Evolutionary conservation across 768 basidiomycete species (phyloP).

Genomic region (Tulasnella sp.): DNA sequence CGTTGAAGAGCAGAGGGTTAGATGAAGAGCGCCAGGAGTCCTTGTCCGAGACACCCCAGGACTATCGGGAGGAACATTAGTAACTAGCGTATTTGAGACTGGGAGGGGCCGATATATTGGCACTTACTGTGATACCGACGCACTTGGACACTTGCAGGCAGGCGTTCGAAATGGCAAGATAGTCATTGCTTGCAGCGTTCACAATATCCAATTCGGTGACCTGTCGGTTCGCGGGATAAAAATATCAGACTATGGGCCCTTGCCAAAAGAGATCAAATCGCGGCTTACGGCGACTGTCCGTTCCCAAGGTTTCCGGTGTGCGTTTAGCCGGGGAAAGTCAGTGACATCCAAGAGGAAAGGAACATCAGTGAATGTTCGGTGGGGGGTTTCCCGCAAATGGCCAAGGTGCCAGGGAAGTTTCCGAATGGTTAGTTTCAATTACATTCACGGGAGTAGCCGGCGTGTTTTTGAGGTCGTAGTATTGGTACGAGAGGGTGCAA

Average conservation of each 20-base stretch:
- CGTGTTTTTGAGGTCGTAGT: background rate
- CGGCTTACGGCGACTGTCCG: background rate
- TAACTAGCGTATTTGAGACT: background rate
- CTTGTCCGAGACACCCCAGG: slow-evolving; percentile 21
- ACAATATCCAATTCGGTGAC: slow-evolving; percentile 23
- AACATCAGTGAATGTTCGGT: background rate
- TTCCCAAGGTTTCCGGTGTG: background rate
- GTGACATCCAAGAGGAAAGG: background rate
- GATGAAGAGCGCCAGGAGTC: slow-evolving; percentile 20
- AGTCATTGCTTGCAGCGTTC: slow-evolving; percentile 1
- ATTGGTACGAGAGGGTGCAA: background rate
- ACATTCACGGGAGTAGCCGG: background rate
- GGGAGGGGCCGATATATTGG: background rate
- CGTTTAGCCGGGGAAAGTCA: background rate
- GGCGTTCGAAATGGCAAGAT: slow-evolving; percentile 11
- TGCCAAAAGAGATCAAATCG: background rate
- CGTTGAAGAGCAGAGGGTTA: slow-evolving; percentile 24
- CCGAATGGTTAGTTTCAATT: background rate
- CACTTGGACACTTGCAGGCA: slow-evolving; percentile 18
- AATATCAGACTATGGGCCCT: background rate
- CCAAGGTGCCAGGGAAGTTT: background rate
- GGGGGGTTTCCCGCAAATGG: background rate
- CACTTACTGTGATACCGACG: slow-evolving; percentile 21
- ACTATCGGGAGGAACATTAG: background rate
- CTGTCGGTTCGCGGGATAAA: background rate